Base-by-base conservation (phyloP, 2,329 filamentous ascomycete genomes). In the Talaromyces albobiverticillius region DNA sequence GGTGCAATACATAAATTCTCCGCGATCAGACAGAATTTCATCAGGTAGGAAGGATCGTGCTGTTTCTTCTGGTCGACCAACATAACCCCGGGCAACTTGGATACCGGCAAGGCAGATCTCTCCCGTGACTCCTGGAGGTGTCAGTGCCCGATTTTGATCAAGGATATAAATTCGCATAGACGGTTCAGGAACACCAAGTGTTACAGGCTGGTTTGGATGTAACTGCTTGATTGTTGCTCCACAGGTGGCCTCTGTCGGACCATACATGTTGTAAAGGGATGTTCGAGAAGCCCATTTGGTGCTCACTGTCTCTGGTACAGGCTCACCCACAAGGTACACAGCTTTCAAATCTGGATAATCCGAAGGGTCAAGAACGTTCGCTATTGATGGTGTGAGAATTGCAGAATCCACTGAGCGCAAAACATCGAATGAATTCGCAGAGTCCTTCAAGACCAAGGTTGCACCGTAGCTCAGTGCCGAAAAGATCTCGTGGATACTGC, bases 41-140 rank as follows among this genome's bases (percentile, higher is more conserved):
- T 76, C 71, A 0, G 59, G 57, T 5, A 68, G 55, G 36, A 72
- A 72, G 55, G 67, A 62, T 1, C 64, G 61, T 2, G 59, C 61
- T 2, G 67, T 70, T 18, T 62, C 53, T 3, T 68, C 60, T 1
- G 63, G 59, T n/a, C 51, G 26, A 40, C 67, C 62, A 10, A 79
- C 59, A 58, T 79, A 79, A 3, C 75, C 76, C 0, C 51, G 43
- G 2, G 68, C 61, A 6, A 79, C 68, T 54, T 79, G 76, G 0
- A 76, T 63, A 3, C 77, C 76, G 1, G 74, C 70, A 2, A 76
- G 57, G 50, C 67, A 74, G 4, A 79, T 69, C 54, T 78, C 69
- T 1, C 76, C 76, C 20, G 73, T 60, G 0, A 65, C 64, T 0
- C 74, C 74, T 0, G 55, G 60, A 4, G 71, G 72, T 0, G 60